phyloP scores from a whole-genome alignment of 78 protist genomes.

The Guillardia theta region DNA sequence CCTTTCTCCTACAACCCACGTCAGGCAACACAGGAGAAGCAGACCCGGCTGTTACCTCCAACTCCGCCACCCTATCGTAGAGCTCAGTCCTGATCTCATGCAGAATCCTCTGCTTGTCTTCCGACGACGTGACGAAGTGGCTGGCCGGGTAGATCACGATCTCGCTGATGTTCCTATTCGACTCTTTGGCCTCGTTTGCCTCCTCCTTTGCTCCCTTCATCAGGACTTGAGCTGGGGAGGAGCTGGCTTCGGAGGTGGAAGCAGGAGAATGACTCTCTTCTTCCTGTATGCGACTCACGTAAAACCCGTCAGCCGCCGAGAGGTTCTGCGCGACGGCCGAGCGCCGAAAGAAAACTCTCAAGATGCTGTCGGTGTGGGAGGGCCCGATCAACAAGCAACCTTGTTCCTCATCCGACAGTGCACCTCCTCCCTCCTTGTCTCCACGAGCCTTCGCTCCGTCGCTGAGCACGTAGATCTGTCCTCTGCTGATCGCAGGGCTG shows the following conservation, averaged over 20 bases:
- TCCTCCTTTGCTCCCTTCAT: too few relatives aligned
- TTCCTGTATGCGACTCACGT: too few relatives aligned
- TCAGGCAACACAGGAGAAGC: too few relatives aligned
- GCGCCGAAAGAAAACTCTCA: not conserved
- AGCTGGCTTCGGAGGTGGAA: too few relatives aligned
- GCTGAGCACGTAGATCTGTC: too few relatives aligned
- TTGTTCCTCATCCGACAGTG: not conserved
- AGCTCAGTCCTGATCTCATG: not conserved
- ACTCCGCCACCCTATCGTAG: not conserved
- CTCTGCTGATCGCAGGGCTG: not conserved
- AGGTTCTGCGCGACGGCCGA: not conserved
- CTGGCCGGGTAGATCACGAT: slow-evolving; percentile 15
- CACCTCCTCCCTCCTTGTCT: slow-evolving; percentile 6
- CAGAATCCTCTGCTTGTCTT: not conserved
- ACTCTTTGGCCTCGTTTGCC: too few relatives aligned
- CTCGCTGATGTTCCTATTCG: not conserved
- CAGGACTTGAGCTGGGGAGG: too few relatives aligned
- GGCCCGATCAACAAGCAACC: not conserved
- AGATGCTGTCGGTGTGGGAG: not conserved
- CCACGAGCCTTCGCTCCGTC: too few relatives aligned
- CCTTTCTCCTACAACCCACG: too few relatives aligned
- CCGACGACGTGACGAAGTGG: not conserved
- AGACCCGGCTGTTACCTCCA: not conserved
- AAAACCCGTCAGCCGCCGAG: too few relatives aligned
- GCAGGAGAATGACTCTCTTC: too few relatives aligned